Evolutionary conservation across 306 rosid species (phyloP), one percentile per base, ranked within the genome.

Genomic region (Luffa aegyptiaca): DNA sequence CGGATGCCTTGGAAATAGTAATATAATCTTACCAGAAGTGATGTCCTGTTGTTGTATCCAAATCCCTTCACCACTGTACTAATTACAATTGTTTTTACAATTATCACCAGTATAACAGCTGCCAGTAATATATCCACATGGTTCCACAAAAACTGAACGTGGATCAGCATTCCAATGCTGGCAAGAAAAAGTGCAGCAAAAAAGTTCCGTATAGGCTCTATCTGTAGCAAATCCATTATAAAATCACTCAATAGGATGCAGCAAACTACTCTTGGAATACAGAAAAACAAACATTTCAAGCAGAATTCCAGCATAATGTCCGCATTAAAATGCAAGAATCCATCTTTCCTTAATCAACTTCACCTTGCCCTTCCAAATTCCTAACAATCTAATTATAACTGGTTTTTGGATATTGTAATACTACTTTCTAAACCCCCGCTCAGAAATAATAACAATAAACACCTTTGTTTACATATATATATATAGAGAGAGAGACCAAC

Each of bases 101-200:
- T 87, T 80, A 96, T 84, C 87, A 96, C 99, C 87, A 96, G 86
- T 82, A 96, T 90, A 81, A 96, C 99, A 81, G 99, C 86, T 26
- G 99, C 99, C 61, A 96, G 87, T 81, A 96, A 89, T 84, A 96
- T 91, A 82, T 96, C 98, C 74, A 96, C 99, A 64, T 93, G 99
- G 84, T 88, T 96, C 98, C 99, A 96, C 63, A 96, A 97, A 86
- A 96, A 96, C 57, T 93, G 99, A 83, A 96, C 99, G 84, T 96
- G 93, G 83, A 96, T 96, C 80, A 96, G 89, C 99, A 96, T 96
- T 85, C 99, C 99, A 79, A 96, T 93, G 88, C 99, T 96, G 61
- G 99, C 99, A 81, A 96, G 94, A 85, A 96, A 96, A 79, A 96
- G 96, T 21, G 99, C 99, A 1, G 99, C 98, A 80, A 96, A 96